Evolutionary conservation across 2,329 filamentous ascomycete genomes (phyloP).

Genomic region (Byssothecium circinans): DNA sequence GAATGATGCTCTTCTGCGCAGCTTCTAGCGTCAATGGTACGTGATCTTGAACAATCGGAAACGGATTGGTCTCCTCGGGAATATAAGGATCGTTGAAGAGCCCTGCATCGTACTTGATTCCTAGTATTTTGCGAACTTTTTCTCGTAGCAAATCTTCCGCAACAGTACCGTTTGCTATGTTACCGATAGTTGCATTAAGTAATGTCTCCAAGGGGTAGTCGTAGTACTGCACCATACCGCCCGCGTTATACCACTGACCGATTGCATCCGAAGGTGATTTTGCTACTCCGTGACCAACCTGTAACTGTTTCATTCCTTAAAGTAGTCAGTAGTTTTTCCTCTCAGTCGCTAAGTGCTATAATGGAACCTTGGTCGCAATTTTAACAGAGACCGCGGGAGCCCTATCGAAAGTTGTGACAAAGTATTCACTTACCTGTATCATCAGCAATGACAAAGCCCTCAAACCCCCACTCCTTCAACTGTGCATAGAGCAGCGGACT

Average conservation of each 20-base stretch:
- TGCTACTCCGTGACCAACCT: slow-evolving; percentile 43
- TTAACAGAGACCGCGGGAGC: no score
- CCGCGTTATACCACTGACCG: slow-evolving; percentile 50
- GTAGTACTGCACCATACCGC: slow-evolving; percentile 52
- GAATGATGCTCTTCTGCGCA: slow-evolving; percentile 48
- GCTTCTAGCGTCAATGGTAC: slow-evolving; percentile 46
- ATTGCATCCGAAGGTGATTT: slow-evolving; percentile 45
- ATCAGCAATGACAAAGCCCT: slow-evolving; percentile 49
- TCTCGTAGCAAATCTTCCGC: slow-evolving; percentile 40
- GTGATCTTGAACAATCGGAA: slow-evolving; percentile 41
- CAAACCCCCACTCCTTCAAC: slow-evolving; percentile 46
- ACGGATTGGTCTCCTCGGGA: slow-evolving; percentile 37
- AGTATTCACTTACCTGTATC: slow-evolving; percentile 44
- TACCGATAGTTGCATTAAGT: slow-evolving; percentile 39
- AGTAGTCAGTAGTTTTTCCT: background rate
- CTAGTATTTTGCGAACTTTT: slow-evolving; percentile 43
- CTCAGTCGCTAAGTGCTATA: no score
- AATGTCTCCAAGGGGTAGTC: slow-evolving; percentile 48
- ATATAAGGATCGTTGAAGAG: slow-evolving; percentile 47
- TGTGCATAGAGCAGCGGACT: slow-evolving; percentile 45
- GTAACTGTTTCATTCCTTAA: slow-evolving; percentile 26
- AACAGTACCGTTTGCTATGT: slow-evolving; percentile 44
- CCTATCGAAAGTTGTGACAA: no score
- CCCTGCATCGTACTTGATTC: slow-evolving; percentile 50
- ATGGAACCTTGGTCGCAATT: no score